Percentiles rank a stretch among this genome's conserved stretches.
phyloP scores from a whole-genome alignment of 73 alveolate species.

The Effrenium voratum region DNA sequence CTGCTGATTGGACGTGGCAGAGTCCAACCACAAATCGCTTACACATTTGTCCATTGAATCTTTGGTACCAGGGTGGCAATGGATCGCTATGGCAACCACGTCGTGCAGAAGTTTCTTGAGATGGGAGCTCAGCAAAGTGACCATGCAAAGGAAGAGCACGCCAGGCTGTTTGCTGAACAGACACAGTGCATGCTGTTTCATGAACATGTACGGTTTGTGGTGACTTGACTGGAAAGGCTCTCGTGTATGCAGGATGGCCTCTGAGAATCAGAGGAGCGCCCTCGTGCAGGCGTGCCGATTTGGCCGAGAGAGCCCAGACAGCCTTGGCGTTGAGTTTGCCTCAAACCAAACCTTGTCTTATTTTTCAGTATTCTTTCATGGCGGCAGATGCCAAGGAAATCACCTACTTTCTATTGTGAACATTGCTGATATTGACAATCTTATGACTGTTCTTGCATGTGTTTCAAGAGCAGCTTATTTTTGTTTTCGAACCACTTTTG shows the following conservation, averaged over 20 bases:
- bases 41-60: not conserved
- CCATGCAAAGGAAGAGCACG: not conserved
- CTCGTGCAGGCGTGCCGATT: not conserved
- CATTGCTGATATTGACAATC: too few relatives aligned
- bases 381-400: too few relatives aligned
- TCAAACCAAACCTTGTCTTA: too few relatives aligned
- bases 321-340: too few relatives aligned
- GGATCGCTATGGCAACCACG: conserved; percentile 59
- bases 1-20: not conserved
- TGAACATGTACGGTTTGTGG: not conserved
- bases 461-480: too few relatives aligned
- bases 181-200: not conserved
- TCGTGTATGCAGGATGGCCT: not conserved
- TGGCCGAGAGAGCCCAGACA: too few relatives aligned
- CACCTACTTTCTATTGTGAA: too few relatives aligned
- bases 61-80: conserved; percentile 7
- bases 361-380: too few relatives aligned
- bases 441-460: too few relatives aligned
- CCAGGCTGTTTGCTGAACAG: not conserved
- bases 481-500: too few relatives aligned
- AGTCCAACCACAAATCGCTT: not conserved
- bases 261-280: not conserved
- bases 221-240: not conserved
- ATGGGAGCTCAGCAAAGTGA: not conserved
- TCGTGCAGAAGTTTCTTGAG: conserved; percentile 49